Base-by-base conservation (phyloP, 768 basidiomycete species). In the Neoboletus magnificus region DNA sequence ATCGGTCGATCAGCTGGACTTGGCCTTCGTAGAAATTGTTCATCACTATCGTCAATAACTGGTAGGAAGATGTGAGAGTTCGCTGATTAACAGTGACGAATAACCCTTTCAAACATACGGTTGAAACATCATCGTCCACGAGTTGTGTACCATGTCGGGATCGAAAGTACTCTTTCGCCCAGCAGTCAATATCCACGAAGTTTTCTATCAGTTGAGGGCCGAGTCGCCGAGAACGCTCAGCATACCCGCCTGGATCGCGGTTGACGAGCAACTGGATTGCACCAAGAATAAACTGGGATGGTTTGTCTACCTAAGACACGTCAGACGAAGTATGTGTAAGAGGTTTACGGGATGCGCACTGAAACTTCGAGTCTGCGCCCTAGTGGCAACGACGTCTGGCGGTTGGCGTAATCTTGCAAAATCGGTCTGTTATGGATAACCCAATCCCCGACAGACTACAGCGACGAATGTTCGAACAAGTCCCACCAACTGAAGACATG, bases 201-300 rank as follows among this genome's bases (percentile, higher is more conserved):
- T 70, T 70, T 39, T 68, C 71, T 25, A 72, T 60, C 0, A 72
- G 45, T 18, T 70, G 70, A 25, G 69, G 68, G 5, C 68, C 70
- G 2, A 70, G 64, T 23, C 41, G 54, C 6, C 64, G 62, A 29
- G 66, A 55, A 43, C 22, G 47, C 39, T 64, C 60, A n/a, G 46
- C 37, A 42, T 25, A 49, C 5, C 40, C 50, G 4, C 22, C 12
- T 30, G 23, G 45, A 50, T 70, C 61, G 13, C 69, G 70, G 41
- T 72, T 70, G 46, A 49, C 68, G 36, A 70, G 70, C 8, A 70
- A 49, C 36, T 72, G 64, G 18, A 68, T 32, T 23, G 61, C 58
- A 39, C 68, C 70, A 16, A 63, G 27, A 41, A 72, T 56, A 36
- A 64, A 70, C 30, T 48, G 36, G 20, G 66, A 52, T 2, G 62